Evolutionary conservation across 2,329 filamentous ascomycete genomes (phyloP), one percentile per base, ranked within the genome.

Genomic region (Didymella exigua): DNA sequence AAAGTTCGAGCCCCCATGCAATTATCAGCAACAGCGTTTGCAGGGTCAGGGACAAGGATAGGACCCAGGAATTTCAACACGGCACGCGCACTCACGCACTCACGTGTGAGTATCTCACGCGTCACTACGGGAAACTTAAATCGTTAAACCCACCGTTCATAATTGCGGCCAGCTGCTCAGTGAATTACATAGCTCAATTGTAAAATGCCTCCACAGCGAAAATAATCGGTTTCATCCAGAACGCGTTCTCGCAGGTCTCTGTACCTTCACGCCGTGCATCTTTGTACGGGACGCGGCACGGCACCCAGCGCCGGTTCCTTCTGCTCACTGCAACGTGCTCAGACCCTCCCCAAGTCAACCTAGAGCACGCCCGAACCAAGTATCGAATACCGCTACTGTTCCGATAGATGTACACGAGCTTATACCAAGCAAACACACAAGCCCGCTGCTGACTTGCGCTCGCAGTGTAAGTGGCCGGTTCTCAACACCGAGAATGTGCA

Each of bases 71-170:
- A 16, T 40, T 18, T 31, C 42, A 29, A 36, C 14, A 29, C n/a
- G 19, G 46, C 46, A 55, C 46, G 45, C 46, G 52, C 46, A 26
- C 33, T 44, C 47, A 43, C 52, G 52, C 46, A n/a, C 47, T 50
- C 52, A 46, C 36, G 46, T 55, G 52, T 36, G 10, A 23, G 18
- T 1, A 16, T 5, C 38, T 24, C 23, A 41, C 41, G 34, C 45
- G 45, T 45, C 38, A 54, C n/a, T 31, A 44, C 40, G 26, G 19
- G 31, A 43, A 40, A 34, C 4, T 19, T 2, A 18, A 36, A 36
- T 4, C 10, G 4, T 19, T 2, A 18, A 36, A 36, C 5, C 10
- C 10, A 21, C 33, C 18, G 16, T 19, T 34, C 9, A 8, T 24
- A 38, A 29, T n/a, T 11, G 36, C 33, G 36, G 41, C 36, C 9